phyloP scores from a whole-genome alignment of 164 flowering plant genomes.

The Vitis riparia region DNA sequence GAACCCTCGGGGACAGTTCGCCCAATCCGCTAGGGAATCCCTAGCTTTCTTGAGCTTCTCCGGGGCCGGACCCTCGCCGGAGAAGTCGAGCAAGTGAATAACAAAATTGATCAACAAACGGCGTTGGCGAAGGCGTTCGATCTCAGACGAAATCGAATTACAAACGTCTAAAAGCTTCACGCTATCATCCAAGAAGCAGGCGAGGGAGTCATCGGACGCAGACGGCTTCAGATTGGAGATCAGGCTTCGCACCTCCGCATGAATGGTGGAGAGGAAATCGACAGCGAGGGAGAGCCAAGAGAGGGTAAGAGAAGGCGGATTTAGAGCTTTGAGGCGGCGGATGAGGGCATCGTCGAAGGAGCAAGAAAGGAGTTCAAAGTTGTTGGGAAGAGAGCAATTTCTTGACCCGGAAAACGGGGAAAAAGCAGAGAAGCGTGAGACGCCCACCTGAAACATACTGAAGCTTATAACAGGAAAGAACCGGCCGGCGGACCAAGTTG shows the following conservation, averaged over 20 bases:
- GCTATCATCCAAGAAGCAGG: slow-evolving; percentile 25
- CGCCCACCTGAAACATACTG: too few relatives aligned
- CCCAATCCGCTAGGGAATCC: slow-evolving; percentile 25
- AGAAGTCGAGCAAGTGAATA: slow-evolving; percentile 17
- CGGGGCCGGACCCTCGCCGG: slow-evolving; percentile 6
- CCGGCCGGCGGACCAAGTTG: too few relatives aligned
- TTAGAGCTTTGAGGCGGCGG: slow-evolving; percentile 23
- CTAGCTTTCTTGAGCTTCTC: slow-evolving; percentile 25
- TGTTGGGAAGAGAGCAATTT: too few relatives aligned
- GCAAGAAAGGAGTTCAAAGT: background rate
- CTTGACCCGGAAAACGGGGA: too few relatives aligned
- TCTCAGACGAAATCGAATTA: slow-evolving; percentile 31
- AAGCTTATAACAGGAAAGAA: too few relatives aligned
- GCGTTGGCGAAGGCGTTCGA: slow-evolving; percentile 28
- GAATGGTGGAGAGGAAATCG: slow-evolving; percentile 25
- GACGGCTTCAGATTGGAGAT: slow-evolving; percentile 7
- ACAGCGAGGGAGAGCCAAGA: slow-evolving; percentile 32
- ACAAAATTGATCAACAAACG: slow-evolving; percentile 24
- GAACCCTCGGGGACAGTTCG: background rate
- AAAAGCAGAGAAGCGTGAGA: too few relatives aligned
- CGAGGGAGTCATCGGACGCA: slow-evolving; percentile 5
- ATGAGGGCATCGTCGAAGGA: slow-evolving; percentile 10
- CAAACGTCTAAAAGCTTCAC: slow-evolving; percentile 36
- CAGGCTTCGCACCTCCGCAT: slow-evolving; percentile 26
- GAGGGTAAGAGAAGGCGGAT: slow-evolving; percentile 14